These are phyloP conservation scores for Sporothrix globosa DNA, from an alignment of 2,329 filamentous ascomycete genomes.

Conservation along the genomic window DNA sequence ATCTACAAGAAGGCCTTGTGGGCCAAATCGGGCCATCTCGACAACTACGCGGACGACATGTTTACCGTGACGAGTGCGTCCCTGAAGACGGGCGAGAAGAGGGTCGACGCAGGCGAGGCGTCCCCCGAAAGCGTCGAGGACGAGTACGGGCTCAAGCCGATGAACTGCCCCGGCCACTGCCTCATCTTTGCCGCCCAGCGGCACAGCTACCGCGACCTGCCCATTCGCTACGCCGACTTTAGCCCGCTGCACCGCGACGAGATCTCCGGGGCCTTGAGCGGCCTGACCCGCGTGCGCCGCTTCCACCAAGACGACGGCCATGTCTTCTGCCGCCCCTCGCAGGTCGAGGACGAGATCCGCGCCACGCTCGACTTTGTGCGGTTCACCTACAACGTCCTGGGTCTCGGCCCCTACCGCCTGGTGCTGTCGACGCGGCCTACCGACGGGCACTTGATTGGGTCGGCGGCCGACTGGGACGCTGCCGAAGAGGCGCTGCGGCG, in stretches of 20 bases:
- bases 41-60: conserved; percentile 92
- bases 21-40: conserved; percentile 83
- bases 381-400: conserved; percentile 70
- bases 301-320: conserved; percentile 98
- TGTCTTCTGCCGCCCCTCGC: conserved; percentile 76
- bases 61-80: conserved; percentile 72
- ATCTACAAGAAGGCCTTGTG: conserved; percentile 89
- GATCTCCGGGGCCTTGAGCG: conserved; percentile 85
- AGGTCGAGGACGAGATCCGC: conserved; percentile 74
- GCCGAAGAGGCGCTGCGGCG: conserved; percentile 68
- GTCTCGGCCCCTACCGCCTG: conserved; percentile 72
- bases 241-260: conserved; percentile 95
- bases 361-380: conserved; percentile 74
- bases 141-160: conserved; percentile 84
- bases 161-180: conserved; percentile 97
- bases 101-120: neutral
- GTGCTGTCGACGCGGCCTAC: conserved; percentile 77
- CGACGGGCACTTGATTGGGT: conserved; percentile 73
- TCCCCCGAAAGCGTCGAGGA: conserved; percentile 49
- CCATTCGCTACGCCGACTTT: conserved; percentile 92
- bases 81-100: conserved; percentile 49
- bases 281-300: conserved; percentile 86
- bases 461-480: conserved; percentile 65
- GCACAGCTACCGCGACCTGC: conserved; percentile 85
- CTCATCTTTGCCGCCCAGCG: conserved; percentile 82